These are phyloP conservation scores for Austroboletus novae-zelandiae DNA, from an alignment of 1,284 basidiomycete species.

Conservation along the genomic window DNA sequence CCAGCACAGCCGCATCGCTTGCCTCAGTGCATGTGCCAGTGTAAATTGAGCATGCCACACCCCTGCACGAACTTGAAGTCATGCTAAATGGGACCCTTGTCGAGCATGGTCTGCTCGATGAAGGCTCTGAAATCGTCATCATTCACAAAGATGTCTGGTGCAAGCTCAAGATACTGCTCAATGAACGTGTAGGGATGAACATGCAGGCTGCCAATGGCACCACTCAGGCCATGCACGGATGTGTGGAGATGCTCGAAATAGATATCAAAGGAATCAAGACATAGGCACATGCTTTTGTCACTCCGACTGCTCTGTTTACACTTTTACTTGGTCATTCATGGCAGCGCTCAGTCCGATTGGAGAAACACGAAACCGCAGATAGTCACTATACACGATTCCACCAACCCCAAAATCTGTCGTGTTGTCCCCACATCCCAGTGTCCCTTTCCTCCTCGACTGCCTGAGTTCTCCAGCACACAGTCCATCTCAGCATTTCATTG, in stretches of 20 bases:
- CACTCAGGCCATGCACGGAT: slow-evolving; percentile 5
- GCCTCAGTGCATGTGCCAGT: neutral
- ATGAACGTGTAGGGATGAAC: neutral
- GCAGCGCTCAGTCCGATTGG: slow-evolving; percentile 8
- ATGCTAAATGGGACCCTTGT: neutral
- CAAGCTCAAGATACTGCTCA: neutral
- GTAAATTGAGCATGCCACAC: slow-evolving; percentile 2
- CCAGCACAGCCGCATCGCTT: neutral
- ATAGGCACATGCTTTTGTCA: slow-evolving; percentile 20
- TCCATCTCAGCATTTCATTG: no score
- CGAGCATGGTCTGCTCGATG: neutral
- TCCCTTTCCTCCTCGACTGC: no score
- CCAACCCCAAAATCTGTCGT: neutral
- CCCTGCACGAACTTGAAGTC: neutral
- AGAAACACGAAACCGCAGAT: neutral
- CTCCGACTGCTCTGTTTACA: slow-evolving; percentile 15
- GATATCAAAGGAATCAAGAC: slow-evolving; percentile 13
- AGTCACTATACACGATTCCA: slow-evolving; percentile 8
- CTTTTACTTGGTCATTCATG: slow-evolving; percentile 20
- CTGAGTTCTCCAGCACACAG: no score
- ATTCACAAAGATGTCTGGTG: slow-evolving; percentile 2
- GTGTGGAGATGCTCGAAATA: slow-evolving; percentile 16
- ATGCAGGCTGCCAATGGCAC: slow-evolving; percentile 24
- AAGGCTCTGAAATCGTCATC: slow-evolving; percentile 9
- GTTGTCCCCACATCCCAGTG: neutral